Percentiles rank a stretch among this genome's conserved stretches.
These are phyloP conservation scores for Amborella trichopoda DNA, from an alignment of 164 flowering plant genomes.

Conservation along the genomic window DNA sequence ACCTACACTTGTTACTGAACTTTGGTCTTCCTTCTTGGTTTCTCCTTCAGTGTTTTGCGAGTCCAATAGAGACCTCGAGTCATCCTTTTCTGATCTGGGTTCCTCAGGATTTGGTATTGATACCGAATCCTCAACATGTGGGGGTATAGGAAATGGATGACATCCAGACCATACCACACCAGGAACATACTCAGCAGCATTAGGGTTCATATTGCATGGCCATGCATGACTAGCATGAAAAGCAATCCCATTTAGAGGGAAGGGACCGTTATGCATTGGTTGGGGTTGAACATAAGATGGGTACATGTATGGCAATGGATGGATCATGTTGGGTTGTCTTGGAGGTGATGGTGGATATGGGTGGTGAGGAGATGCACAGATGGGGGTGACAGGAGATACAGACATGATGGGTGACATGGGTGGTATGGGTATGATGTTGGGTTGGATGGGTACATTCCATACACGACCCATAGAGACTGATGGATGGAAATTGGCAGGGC, in stretches of 20 bases:
- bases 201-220: constrained; percentile 60
- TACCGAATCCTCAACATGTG: constrained; percentile 43
- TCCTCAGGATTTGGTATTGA: constrained; percentile 25
- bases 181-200: constrained; percentile 51
- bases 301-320: constrained; percentile 65
- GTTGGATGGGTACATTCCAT: constrained; percentile 74
- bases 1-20: neutral
- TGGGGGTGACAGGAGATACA: constrained; percentile 36
- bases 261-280: constrained; percentile 39
- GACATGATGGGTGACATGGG: constrained; percentile 38
- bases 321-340: constrained; percentile 72
- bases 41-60: constrained; percentile 27
- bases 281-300: constrained; percentile 68
- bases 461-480: too few relatives aligned
- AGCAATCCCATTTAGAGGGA: constrained; percentile 33
- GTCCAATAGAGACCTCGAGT: constrained; percentile 33
- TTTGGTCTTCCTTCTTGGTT: constrained; percentile 21
- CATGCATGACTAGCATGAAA: constrained; percentile 74
- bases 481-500: constrained; percentile 34
- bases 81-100: constrained; percentile 19
- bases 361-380: constrained; percentile 74
- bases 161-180: constrained; percentile 68
- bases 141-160: constrained; percentile 55
- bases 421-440: constrained; percentile 40
- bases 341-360: constrained; percentile 84